Percentiles rank a stretch among this genome's conserved stretches.
Conservation (phyloP, 352 stramenopile genomes). For the Pythium monospermum region DNA sequence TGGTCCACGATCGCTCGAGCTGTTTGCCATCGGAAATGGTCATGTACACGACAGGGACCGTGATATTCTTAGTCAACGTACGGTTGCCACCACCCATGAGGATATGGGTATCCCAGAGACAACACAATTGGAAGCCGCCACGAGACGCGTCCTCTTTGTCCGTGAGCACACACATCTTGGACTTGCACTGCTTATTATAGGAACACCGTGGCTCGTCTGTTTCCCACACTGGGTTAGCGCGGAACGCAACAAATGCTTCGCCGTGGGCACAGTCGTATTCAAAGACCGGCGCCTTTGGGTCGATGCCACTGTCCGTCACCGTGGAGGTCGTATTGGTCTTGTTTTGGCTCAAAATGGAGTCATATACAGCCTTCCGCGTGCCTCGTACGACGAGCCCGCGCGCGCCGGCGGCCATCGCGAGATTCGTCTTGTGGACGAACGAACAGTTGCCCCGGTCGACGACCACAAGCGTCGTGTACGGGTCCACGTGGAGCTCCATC, state of each 20-base stretch:
- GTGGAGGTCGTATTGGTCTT: conserved; percentile 34
- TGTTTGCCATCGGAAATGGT: conserved; percentile 53
- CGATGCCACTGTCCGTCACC: neutral
- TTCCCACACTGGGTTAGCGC: conserved; percentile 37
- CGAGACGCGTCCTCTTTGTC: conserved; percentile 20
- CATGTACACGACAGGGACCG: conserved; percentile 64
- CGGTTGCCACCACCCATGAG: conserved; percentile 63
- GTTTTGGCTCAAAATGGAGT: conserved; percentile 35
- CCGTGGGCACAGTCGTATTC: conserved; percentile 65
- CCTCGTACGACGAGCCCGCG: conserved; percentile 50
- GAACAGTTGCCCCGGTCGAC: conserved; percentile 73
- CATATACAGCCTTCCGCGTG: conserved; percentile 56
- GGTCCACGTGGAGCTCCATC: conserved; percentile 2
- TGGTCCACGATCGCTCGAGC: conserved; percentile 30
- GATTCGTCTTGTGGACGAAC: conserved; percentile 55
- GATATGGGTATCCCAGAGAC: conserved; percentile 73
- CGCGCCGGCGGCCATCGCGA: conserved; percentile 49
- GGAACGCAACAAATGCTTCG: conserved; percentile 41
- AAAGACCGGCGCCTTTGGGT: conserved; percentile 32
- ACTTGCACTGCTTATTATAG: conserved; percentile 29
- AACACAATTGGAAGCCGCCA: conserved; percentile 55
- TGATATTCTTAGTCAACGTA: conserved; percentile 31
- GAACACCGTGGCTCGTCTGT: conserved; percentile 42
- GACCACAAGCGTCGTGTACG: conserved; percentile 38
- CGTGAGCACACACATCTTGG: conserved; percentile 56